Evolutionary conservation across 2,329 filamentous ascomycete genomes (phyloP).

Genomic region (Penicillium rolfsii): DNA sequence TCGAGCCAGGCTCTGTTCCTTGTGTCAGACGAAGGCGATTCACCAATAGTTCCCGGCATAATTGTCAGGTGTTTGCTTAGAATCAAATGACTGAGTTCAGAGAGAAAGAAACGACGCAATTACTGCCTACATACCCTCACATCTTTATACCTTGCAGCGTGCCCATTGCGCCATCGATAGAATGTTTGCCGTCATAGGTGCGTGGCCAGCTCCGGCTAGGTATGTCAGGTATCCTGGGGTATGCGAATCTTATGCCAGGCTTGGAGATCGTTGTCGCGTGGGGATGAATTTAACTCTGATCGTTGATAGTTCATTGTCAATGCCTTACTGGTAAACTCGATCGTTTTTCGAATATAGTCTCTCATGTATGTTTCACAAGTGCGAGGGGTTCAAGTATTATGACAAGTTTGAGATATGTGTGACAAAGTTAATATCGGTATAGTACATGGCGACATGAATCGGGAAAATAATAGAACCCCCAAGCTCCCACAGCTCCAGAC

Average conservation of each 20-base stretch:
- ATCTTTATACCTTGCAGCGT: constrained; percentile 3
- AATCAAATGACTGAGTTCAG: not conserved
- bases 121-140: not conserved
- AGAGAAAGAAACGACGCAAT: not conserved
- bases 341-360: not conserved
- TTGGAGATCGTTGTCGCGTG: not conserved
- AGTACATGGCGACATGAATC: constrained; percentile 12
- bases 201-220: not conserved
- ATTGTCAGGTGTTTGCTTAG: not conserved
- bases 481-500: not conserved
- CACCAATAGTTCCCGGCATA: not conserved
- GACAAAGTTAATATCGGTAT: not conserved
- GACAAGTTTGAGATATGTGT: not conserved
- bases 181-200: constrained; percentile 16
- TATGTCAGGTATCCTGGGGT: not conserved
- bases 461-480: not conserved
- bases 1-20: not conserved
- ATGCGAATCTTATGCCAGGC: not conserved
- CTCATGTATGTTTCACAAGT: not conserved
- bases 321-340: not conserved
- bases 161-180: constrained; percentile 18
- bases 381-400: not conserved
- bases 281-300: not conserved
- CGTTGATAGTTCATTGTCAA: not conserved
- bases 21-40: not conserved